A percentile compares a stretch with the other conserved stretches of the same genome.
Evolutionary conservation across 257 asterid species (phyloP).

Genomic region (Lithospermum erythrorhizon): DNA sequence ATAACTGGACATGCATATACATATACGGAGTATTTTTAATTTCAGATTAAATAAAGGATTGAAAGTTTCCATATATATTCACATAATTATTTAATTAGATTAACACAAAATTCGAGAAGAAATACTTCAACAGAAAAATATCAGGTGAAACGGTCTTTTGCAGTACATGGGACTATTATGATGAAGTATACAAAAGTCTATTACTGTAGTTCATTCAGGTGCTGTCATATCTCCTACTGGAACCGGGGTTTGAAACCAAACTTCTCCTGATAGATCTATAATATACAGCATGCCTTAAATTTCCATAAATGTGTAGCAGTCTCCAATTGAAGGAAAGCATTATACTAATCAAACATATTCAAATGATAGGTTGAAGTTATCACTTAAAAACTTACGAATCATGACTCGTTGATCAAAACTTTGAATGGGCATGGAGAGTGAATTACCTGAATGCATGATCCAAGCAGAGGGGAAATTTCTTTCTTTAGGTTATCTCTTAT

Average conservation of each 20-base stretch:
- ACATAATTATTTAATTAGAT: too few species aligned
- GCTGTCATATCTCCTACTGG: too few species aligned
- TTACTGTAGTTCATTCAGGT: not conserved
- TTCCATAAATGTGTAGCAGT: too few species aligned
- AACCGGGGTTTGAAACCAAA: too few species aligned
- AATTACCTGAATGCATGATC: constrained; percentile 87
- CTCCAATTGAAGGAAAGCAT: too few species aligned
- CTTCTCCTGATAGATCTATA: too few species aligned
- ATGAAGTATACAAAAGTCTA: not conserved
- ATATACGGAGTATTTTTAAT: not conserved
- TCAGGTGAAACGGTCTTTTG: not conserved
- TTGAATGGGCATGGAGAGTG: not conserved
- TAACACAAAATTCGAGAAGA: not conserved
- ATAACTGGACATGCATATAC: not conserved
- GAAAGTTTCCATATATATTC: too few species aligned
- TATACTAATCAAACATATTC: not conserved
- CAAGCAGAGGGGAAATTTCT: constrained; percentile 93
- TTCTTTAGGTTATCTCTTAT: constrained; percentile 92
- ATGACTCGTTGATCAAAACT: not conserved
- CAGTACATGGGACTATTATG: not conserved
- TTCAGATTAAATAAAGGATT: not conserved
- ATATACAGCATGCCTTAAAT: too few species aligned
- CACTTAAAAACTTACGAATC: not conserved
- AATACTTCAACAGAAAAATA: too few species aligned
- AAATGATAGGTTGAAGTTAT: too few species aligned